Percentiles rank a stretch among this genome's conserved stretches.
These are phyloP conservation scores for Rhododendron ferrugineum DNA, from an alignment of 148 eudicot species.

Conservation along the genomic window DNA sequence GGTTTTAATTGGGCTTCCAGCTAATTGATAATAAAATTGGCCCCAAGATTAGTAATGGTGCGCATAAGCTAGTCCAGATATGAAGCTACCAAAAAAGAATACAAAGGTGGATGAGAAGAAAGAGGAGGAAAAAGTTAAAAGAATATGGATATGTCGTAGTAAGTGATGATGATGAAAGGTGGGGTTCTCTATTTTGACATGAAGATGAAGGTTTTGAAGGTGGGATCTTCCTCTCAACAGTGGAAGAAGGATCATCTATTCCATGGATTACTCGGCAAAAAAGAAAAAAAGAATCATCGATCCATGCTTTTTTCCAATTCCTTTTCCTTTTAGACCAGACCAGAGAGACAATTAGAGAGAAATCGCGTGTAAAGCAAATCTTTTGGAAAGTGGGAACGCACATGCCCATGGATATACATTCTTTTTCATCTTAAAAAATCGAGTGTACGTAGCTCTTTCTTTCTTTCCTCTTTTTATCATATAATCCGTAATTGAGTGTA, in stretches of 20 bases:
- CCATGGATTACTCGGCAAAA: not conserved
- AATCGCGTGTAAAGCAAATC: not conserved
- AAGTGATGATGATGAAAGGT: constrained; percentile 15
- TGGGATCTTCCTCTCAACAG: constrained; percentile 4
- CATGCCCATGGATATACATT: not conserved
- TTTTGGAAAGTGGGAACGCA: not conserved
- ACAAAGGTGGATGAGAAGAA: not conserved
- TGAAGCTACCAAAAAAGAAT: not conserved
- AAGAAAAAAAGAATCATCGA: too few species aligned
- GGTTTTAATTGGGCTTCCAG: not conserved
- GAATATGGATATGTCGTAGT: constrained; percentile 20
- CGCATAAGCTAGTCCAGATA: not conserved
- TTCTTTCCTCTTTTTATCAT: too few species aligned
- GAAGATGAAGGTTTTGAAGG: constrained; percentile 20
- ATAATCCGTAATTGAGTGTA: not conserved
- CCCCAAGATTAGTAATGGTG: not conserved
- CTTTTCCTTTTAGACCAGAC: constrained; percentile 8
- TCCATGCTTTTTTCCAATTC: not conserved
- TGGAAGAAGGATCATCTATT: constrained; percentile 23
- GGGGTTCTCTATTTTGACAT: constrained; percentile 30
- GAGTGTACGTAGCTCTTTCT: too few species aligned
- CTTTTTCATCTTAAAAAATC: not conserved
- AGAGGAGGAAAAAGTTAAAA: constrained; percentile 19
- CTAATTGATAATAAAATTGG: too few species aligned
- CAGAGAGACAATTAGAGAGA: not conserved